phyloP scores from a whole-genome alignment of 257 asterid species.

The Scutellaria barbata region DNA sequence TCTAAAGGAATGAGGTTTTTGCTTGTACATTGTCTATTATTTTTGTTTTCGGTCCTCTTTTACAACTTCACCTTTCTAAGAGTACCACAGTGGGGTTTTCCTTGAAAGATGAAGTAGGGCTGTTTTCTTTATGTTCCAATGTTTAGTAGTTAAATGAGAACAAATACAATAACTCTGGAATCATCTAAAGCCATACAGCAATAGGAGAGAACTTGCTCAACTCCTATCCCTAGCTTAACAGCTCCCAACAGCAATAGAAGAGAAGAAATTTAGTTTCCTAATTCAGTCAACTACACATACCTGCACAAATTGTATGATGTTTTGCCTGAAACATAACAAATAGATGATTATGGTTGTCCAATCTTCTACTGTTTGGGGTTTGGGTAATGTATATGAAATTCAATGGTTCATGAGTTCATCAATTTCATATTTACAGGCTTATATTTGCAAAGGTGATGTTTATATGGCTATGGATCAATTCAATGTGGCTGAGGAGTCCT shows the following conservation, averaged over 20 bases:
- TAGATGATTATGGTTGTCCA: constrained; percentile 16
- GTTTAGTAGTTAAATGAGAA: neutral
- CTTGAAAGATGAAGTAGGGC: constrained; percentile 19
- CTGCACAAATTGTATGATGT: constrained; percentile 1
- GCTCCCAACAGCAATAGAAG: neutral
- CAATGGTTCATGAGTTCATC: constrained; percentile 10
- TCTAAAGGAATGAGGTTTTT: too few relatives aligned
- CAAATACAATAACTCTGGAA: neutral
- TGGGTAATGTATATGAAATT: constrained; percentile 9
- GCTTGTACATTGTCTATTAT: neutral
- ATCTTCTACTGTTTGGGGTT: neutral
- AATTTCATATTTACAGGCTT: constrained; percentile 53
- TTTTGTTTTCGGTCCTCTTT: neutral
- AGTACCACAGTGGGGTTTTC: neutral
- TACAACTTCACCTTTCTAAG: neutral
- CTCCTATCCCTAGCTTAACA: neutral
- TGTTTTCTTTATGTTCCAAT: neutral
- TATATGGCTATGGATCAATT: constrained; percentile 65
- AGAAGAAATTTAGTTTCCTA: neutral
- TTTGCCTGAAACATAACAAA: constrained; percentile 20
- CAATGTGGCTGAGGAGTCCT: constrained; percentile 70
- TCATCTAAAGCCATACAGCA: neutral
- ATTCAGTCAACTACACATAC: neutral
- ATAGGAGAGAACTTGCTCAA: neutral
- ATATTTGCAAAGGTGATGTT: constrained; percentile 82